These are phyloP conservation scores for Plectosphaerella sp. DNA, from an alignment of 2,329 filamentous ascomycete species.

Conservation along the genomic window DNA sequence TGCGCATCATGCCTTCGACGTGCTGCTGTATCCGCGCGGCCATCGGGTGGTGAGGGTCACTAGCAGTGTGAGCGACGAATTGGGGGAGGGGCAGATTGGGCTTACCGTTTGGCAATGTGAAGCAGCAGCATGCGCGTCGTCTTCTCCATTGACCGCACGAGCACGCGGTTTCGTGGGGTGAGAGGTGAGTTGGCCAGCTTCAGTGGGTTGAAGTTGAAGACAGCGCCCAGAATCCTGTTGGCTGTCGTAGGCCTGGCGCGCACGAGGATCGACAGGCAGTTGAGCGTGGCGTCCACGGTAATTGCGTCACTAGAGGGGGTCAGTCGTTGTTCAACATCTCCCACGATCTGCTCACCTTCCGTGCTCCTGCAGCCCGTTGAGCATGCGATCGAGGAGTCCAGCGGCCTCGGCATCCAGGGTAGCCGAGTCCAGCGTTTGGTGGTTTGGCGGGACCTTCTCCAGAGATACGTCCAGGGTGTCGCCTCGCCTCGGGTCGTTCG, in stretches of 20 bases:
- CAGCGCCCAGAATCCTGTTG: constrained; percentile 77
- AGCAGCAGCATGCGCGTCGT: constrained; percentile 80
- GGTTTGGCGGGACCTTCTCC: constrained; percentile 76
- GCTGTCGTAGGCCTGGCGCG: constrained; percentile 76
- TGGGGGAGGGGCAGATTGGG: not conserved
- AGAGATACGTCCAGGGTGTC: constrained; percentile 72
- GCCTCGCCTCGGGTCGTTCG: constrained; percentile 67
- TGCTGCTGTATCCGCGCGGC: constrained; percentile 79
- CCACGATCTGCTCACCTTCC: constrained; percentile 56
- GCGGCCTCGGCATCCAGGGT: constrained; percentile 90
- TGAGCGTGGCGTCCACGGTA: constrained; percentile 85
- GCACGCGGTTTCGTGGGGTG: constrained; percentile 74
- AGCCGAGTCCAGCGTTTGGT: constrained; percentile 72
- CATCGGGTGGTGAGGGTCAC: constrained; percentile 76
- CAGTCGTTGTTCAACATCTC: not conserved
- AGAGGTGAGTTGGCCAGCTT: constrained; percentile 73
- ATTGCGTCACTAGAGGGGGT: constrained; percentile 65
- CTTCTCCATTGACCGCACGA: constrained; percentile 91
- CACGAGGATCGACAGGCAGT: constrained; percentile 78
- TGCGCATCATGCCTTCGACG: constrained; percentile 76
- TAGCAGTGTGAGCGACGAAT: constrained; percentile 23
- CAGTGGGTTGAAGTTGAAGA: constrained; percentile 89
- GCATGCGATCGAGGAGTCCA: constrained; percentile 82
- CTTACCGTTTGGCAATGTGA: constrained; percentile 75
- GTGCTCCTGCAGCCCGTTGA: constrained; percentile 81